These are phyloP conservation scores for Paecilomyces sp. DNA, from an alignment of 2,329 filamentous ascomycete species.

Conservation along the genomic window DNA sequence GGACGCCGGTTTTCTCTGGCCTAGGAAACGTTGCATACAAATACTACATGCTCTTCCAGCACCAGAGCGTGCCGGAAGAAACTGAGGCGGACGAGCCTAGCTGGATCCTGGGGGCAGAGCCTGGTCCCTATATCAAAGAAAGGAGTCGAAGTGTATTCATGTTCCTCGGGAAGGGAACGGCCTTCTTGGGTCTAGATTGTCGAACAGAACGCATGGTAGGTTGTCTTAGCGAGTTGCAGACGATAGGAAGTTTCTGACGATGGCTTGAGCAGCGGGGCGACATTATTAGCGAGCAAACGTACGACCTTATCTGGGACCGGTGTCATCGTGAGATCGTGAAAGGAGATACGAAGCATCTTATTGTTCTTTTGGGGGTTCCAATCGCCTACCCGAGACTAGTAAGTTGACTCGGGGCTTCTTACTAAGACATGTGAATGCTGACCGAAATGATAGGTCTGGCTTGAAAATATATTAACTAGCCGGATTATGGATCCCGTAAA, in stretches of 20 bases:
- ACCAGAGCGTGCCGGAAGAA: slow-evolving; percentile 79
- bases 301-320: slow-evolving; percentile 79
- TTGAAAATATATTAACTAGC: slow-evolving; percentile 69
- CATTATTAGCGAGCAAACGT: slow-evolving; percentile 71
- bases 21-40: slow-evolving; percentile 91
- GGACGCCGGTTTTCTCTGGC: slow-evolving; percentile 79
- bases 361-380: slow-evolving; percentile 79
- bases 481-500: slow-evolving; percentile 83
- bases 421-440: slow-evolving; percentile 31
- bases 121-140: slow-evolving; percentile 86
- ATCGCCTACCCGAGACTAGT: slow-evolving; percentile 73
- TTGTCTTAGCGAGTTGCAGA: not conserved
- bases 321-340: slow-evolving; percentile 74
- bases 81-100: slow-evolving; percentile 78
- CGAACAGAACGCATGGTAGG: slow-evolving; percentile 73
- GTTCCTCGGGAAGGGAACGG: slow-evolving; percentile 68
- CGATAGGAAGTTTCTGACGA: slow-evolving; percentile 14
- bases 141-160: slow-evolving; percentile 80
- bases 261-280: slow-evolving; percentile 52
- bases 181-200: slow-evolving; percentile 81
- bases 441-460: slow-evolving; percentile 48
- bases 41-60: slow-evolving; percentile 98
- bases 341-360: slow-evolving; percentile 80
- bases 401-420: slow-evolving; percentile 28
- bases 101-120: slow-evolving; percentile 73